Conservation (phyloP, 805 yeast species). For the Saccharomycopsis sp. region DNA sequence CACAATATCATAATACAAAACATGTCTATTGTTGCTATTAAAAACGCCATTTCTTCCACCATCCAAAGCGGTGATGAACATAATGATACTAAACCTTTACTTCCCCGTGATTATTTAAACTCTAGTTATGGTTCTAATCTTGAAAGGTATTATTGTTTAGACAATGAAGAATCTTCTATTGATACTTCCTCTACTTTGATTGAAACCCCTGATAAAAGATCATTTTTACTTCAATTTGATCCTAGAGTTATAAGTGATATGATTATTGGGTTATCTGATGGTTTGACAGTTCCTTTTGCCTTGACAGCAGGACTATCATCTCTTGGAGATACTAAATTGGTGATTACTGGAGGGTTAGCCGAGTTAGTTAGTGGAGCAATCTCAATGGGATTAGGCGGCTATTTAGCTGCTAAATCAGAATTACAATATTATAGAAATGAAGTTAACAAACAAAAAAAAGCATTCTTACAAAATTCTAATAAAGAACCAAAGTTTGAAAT, state of each 20-base stretch:
- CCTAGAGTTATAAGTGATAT: conserved; percentile 93
- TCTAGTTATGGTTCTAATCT: not conserved
- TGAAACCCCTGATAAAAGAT: conserved; percentile 3
- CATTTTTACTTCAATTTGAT: conserved; percentile 47
- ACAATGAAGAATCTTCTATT: not conserved
- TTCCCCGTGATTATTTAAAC: not conserved
- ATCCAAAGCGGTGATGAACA: not conserved
- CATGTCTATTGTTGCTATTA: conserved; percentile 16
- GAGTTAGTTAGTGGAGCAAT: conserved; percentile 95
- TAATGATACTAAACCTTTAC: not conserved
- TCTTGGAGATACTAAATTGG: conserved; percentile 80
- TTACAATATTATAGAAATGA: conserved; percentile 62
- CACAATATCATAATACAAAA: no score
- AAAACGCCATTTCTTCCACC: conserved; percentile 10
- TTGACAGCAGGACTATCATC: conserved; percentile 92
- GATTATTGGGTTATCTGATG: conserved; percentile 90
- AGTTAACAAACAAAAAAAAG: conserved; percentile 59
- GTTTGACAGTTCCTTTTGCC: conserved; percentile 97
- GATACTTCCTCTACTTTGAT: not conserved
- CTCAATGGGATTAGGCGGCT: conserved; percentile 97
- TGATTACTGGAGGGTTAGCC: conserved; percentile 96
- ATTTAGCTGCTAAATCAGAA: conserved; percentile 88
- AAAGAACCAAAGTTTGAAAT: conserved; percentile 65
- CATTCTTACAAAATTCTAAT: conserved; percentile 55
- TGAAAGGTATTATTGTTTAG: not conserved